These are phyloP conservation scores for Nemania serpens DNA, from an alignment of 2,329 filamentous ascomycete genomes.

Conservation along the genomic window DNA sequence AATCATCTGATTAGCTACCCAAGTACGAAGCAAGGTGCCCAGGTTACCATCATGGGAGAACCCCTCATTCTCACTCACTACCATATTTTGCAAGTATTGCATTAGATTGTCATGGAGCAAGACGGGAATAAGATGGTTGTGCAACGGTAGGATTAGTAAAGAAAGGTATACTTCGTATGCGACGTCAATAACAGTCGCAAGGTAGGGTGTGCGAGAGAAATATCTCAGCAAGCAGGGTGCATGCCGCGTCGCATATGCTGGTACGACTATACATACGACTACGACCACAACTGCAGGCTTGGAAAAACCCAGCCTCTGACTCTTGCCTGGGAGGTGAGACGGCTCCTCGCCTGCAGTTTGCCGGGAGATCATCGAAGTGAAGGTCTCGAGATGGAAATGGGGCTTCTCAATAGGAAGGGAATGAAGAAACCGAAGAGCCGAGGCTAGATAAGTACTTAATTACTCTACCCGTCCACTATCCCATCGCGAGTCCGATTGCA, in stretches of 20 bases:
- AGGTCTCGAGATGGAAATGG: too few species aligned
- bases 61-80: neutral
- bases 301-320: neutral
- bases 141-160: conserved; percentile 1
- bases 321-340: neutral
- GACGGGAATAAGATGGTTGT: conserved; percentile 16
- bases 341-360: conserved; percentile 4
- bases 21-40: neutral
- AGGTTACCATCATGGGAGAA: neutral
- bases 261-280: too few species aligned
- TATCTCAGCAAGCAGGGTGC: neutral
- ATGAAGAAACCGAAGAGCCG: conserved; percentile 16
- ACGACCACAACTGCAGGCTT: too few species aligned
- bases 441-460: conserved; percentile 8
- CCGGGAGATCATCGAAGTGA: neutral
- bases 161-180: conserved; percentile 8
- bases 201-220: neutral
- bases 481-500: conserved; percentile 6
- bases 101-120: neutral
- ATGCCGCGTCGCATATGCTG: too few species aligned
- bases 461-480: neutral
- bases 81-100: neutral
- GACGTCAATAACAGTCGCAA: neutral
- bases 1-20: neutral
- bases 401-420: neutral